Evolutionary conservation across 345 rosid genomes (phyloP).

Genomic region (Populus davidiana): DNA sequence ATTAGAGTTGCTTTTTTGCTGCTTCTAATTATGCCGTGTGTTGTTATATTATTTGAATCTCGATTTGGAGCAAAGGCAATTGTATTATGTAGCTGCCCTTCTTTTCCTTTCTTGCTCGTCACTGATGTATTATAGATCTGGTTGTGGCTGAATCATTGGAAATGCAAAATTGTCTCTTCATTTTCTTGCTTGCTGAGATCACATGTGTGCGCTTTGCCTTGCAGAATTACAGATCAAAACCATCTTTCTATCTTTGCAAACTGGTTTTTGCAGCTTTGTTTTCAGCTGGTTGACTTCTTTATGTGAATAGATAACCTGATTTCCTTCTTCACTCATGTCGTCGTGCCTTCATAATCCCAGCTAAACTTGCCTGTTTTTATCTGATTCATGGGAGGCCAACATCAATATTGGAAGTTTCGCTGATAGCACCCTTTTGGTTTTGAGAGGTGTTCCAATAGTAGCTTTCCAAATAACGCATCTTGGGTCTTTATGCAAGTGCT

Average conservation of each 20-base stretch:
- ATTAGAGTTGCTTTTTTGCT: neutral
- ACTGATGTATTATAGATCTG: neutral
- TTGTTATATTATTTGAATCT: neutral
- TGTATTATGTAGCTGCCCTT: neutral
- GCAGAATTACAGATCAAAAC: neutral
- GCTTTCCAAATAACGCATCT: constrained; percentile 17
- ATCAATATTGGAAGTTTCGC: constrained; percentile 32
- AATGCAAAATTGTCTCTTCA: neutral
- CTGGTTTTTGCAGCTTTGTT: neutral
- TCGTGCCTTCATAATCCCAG: constrained; percentile 39
- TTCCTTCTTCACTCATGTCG: neutral
- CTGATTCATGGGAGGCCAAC: constrained; percentile 50
- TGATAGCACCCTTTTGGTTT: constrained; percentile 33
- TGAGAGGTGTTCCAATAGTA: constrained; percentile 43
- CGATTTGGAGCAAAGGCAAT: neutral
- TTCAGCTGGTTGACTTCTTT: neutral
- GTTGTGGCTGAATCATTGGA: neutral
- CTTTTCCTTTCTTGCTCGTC: neutral
- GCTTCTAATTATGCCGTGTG: neutral
- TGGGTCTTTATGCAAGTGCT: neutral
- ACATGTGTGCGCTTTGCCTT: neutral
- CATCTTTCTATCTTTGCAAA: neutral
- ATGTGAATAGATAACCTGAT: neutral
- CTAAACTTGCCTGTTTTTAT: constrained; percentile 26
- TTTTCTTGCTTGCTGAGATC: constrained; percentile 1